These are phyloP conservation scores for Xenosphaeropsis pyriputrescens DNA, from an alignment of 2,329 filamentous ascomycete genomes.

Conservation along the genomic window DNA sequence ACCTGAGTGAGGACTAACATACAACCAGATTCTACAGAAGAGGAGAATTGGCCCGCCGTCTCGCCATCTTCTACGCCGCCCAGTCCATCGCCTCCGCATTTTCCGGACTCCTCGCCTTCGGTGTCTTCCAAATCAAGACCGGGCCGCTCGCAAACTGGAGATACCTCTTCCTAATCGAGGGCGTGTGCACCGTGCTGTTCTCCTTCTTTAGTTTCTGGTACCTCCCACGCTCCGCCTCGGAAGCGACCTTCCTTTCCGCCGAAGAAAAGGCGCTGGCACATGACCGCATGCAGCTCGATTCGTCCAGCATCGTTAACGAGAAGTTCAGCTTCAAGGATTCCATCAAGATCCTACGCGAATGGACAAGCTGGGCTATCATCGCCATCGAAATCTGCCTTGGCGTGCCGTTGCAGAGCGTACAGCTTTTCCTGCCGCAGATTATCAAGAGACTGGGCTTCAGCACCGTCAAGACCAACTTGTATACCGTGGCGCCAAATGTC, in stretches of 20 bases:
- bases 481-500: slow-evolving; percentile 65
- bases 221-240: slow-evolving; percentile 47
- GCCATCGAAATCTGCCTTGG: slow-evolving; percentile 37
- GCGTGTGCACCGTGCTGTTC: slow-evolving; percentile 5
- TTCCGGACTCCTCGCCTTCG: slow-evolving; percentile 38
- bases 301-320: slow-evolving; percentile 41
- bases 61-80: slow-evolving; percentile 43
- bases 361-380: slow-evolving; percentile 34
- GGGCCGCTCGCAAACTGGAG: slow-evolving; percentile 35
- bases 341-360: slow-evolving; percentile 20
- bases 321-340: slow-evolving; percentile 18
- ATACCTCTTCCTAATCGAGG: slow-evolving; percentile 47
- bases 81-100: slow-evolving; percentile 44
- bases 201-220: slow-evolving; percentile 39
- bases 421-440: slow-evolving; percentile 36
- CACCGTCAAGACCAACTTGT: slow-evolving; percentile 51
- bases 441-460: slow-evolving; percentile 28
- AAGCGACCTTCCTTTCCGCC: slow-evolving; percentile 48
- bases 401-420: slow-evolving; percentile 35
- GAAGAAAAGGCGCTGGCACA: slow-evolving; percentile 56
- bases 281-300: slow-evolving; percentile 62
- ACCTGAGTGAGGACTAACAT: too few relatives aligned
- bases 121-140: slow-evolving; percentile 28
- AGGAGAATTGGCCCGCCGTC: slow-evolving; percentile 39
- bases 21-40: slow-evolving; percentile 36